A percentile compares a stretch with the other conserved stretches of the same genome.
Evolutionary conservation across 2,329 filamentous ascomycete species (phyloP).

Genomic region (Dothiorella sarmentorum): DNA sequence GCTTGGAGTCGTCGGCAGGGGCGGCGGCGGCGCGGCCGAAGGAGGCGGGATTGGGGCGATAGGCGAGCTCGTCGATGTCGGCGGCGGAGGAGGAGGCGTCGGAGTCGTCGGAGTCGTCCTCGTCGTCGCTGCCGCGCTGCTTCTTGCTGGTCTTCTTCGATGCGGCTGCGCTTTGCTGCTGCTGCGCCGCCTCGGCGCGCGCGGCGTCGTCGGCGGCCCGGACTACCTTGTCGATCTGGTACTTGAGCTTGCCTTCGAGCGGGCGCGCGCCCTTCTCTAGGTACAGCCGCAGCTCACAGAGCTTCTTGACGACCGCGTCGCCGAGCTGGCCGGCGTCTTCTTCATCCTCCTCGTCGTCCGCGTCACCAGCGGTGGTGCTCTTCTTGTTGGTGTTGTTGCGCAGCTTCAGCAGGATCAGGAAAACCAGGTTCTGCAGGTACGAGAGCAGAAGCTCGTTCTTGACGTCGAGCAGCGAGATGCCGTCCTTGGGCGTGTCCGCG

Average conservation of each 20-base stretch:
- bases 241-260: conserved; percentile 84
- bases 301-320: conserved; percentile 72
- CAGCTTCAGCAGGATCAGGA: conserved; percentile 80
- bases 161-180: conserved; percentile 28
- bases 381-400: conserved; percentile 44
- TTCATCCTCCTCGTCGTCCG: conserved; percentile 35
- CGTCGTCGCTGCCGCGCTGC: conserved; percentile 37
- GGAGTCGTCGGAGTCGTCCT: conserved; percentile 41
- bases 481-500: conserved; percentile 64
- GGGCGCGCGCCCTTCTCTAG: conserved; percentile 90
- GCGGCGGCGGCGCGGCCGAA: conserved; percentile 32
- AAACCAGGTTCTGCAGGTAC: conserved; percentile 91
- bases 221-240: conserved; percentile 93
- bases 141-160: conserved; percentile 25
- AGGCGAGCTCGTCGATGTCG: conserved; percentile 57
- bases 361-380: conserved; percentile 29
- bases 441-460: conserved; percentile 98
- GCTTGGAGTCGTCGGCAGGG: conserved; percentile 24
- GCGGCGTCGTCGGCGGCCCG: conserved; percentile 77
- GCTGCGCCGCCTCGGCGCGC: conserved; percentile 38
- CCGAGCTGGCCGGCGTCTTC: conserved; percentile 48
- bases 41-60: conserved; percentile 58
- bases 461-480: conserved; percentile 89
- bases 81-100: conserved; percentile 32
- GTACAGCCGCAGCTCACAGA: conserved; percentile 89